These are phyloP conservation scores for Exserohilum rostratum DNA, from an alignment of 2,329 filamentous ascomycete species.

Conservation along the genomic window DNA sequence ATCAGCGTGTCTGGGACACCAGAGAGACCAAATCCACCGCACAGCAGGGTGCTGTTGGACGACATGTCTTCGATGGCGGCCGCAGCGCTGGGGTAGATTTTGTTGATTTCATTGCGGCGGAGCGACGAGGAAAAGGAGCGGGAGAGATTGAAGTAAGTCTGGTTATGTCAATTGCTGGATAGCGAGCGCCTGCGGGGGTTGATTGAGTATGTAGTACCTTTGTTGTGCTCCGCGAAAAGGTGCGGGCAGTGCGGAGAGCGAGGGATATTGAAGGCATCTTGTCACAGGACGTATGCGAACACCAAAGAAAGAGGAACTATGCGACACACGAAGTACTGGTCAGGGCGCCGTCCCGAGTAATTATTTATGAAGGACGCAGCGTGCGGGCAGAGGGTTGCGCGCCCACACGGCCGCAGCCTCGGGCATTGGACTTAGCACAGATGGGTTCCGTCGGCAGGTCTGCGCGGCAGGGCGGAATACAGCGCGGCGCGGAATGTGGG, in stretches of 20 bases:
- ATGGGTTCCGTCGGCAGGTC: conserved; percentile 23
- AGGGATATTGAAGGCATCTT: conserved; percentile 47
- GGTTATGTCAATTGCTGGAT: conserved; percentile 3
- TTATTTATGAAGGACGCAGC: not conserved
- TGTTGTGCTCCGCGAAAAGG: conserved; percentile 43
- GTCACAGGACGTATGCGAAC: not conserved
- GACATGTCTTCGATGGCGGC: conserved; percentile 73
- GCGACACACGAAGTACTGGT: not conserved
- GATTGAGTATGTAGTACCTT: conserved; percentile 25
- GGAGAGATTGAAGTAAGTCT: conserved; percentile 45
- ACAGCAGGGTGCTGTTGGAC: conserved; percentile 73
- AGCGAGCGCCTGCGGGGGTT: not conserved
- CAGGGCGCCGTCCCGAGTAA: not conserved
- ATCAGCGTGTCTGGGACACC: conserved; percentile 78
- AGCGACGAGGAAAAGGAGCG: conserved; percentile 47
- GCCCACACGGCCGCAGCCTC: conserved; percentile 10
- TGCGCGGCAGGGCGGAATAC: conserved; percentile 13
- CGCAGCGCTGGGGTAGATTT: conserved; percentile 60
- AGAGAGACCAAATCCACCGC: conserved; percentile 82
- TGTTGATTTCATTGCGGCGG: conserved; percentile 51
- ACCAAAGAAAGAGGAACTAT: not conserved
- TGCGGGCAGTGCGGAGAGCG: conserved; percentile 42
- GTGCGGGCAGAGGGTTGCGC: not conserved
- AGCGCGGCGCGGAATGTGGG: conserved; percentile 22
- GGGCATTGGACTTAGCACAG: conserved; percentile 13